phyloP scores from a whole-genome alignment of 345 rosid species.

The Acer saccharum region DNA sequence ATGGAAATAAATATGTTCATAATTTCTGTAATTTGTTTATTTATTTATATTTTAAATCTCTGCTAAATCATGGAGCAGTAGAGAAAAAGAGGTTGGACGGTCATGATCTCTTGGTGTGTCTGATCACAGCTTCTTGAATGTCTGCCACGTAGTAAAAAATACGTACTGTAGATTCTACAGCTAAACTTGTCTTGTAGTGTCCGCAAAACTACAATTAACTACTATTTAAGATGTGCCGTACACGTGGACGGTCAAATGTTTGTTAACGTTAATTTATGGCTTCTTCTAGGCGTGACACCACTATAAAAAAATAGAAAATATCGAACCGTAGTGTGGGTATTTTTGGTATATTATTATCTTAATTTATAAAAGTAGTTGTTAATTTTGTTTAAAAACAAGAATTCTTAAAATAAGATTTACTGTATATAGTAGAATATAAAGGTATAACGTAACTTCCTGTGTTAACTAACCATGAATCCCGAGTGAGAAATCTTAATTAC shows the following conservation, averaged over 20 bases:
- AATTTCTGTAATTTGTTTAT: neutral
- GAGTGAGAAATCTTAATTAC: too few relatives aligned
- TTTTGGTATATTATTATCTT: neutral
- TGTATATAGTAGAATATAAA: too few relatives aligned
- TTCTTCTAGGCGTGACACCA: neutral
- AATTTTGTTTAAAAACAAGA: too few relatives aligned
- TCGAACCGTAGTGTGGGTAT: neutral
- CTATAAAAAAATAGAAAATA: too few relatives aligned
- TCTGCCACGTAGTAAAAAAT: neutral
- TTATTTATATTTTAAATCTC: neutral
- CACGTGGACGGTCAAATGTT: constrained; percentile 20
- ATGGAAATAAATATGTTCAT: too few relatives aligned
- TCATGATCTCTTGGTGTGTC: neutral
- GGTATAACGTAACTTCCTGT: too few relatives aligned
- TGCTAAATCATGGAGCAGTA: neutral
- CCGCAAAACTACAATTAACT: neutral
- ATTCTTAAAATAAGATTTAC: too few relatives aligned
- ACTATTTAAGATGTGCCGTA: neutral
- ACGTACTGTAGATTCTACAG: neutral
- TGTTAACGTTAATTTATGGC: neutral
- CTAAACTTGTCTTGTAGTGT: neutral
- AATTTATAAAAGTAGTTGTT: too few relatives aligned
- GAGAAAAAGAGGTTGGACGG: neutral
- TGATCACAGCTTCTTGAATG: neutral
- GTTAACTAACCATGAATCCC: too few relatives aligned